Conservation (phyloP, 2,329 filamentous ascomycete genomes). For the Teratosphaeria viscida region DNA sequence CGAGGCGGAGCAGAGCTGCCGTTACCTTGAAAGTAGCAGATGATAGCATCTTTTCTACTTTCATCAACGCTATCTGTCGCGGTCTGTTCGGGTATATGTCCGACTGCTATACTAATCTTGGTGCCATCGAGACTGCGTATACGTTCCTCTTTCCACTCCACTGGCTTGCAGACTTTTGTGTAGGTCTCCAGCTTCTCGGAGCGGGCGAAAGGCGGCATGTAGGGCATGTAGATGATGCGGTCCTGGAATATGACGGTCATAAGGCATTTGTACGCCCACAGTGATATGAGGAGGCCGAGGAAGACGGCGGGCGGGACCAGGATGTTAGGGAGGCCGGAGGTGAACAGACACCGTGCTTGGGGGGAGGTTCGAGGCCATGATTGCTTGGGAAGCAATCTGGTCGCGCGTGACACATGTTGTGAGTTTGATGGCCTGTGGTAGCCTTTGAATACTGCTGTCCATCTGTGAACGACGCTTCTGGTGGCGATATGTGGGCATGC, state of each 20-base stretch:
- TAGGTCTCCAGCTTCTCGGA: constrained; percentile 59
- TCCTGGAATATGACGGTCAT: constrained; percentile 73
- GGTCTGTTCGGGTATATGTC: constrained; percentile 15
- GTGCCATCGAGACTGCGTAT: constrained; percentile 55
- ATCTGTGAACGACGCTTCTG: neutral
- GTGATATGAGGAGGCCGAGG: constrained; percentile 49
- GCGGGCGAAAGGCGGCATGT: constrained; percentile 58
- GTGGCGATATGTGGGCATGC: neutral
- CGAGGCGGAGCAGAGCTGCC: constrained; percentile 36
- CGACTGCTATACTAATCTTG: constrained; percentile 50
- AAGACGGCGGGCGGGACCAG: constrained; percentile 60
- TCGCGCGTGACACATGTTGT: neutral
- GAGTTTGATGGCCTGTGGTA: neutral
- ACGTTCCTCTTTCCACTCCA: constrained; percentile 57
- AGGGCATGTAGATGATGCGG: constrained; percentile 72
- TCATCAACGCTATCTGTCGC: neutral
- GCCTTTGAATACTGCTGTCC: neutral
- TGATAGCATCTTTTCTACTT: constrained; percentile 23
- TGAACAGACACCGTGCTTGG: constrained; percentile 12
- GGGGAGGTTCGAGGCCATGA: no score
- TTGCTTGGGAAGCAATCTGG: neutral
- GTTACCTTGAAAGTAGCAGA: constrained; percentile 43
- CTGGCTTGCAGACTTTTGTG: constrained; percentile 45
- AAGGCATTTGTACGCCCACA: constrained; percentile 56
- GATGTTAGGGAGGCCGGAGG: constrained; percentile 30